A percentile compares a stretch with the other conserved stretches of the same genome.
These are phyloP conservation scores for Sarcocystis neurona DNA, from an alignment of 169 alveolate genomes.

Conservation along the genomic window DNA sequence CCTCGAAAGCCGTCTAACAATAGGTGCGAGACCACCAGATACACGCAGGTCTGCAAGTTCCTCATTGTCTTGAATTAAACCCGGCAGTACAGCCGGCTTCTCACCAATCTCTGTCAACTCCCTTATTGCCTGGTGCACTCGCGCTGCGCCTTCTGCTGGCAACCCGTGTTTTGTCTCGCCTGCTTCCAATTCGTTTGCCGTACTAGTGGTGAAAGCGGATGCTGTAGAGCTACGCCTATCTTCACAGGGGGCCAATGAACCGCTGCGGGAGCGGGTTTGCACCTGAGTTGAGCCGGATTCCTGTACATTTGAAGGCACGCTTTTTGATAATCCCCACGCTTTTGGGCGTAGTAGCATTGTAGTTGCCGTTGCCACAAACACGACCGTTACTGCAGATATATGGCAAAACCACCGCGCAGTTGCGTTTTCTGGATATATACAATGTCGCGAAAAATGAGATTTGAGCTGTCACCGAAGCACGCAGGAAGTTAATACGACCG, in stretches of 20 bases:
- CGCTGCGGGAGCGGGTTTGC: background rate
- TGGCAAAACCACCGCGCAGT: too few species aligned
- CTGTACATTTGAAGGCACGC: background rate
- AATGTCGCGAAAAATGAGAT: too few species aligned
- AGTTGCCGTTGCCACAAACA: background rate
- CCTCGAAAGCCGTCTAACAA: too few species aligned
- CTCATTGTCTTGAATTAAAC: background rate
- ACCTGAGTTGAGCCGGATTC: background rate
- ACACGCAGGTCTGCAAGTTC: background rate
- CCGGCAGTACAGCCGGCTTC: constrained; percentile 11
- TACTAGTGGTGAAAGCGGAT: too few species aligned
- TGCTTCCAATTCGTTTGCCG: too few species aligned
- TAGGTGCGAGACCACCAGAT: too few species aligned
- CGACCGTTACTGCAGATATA: background rate
- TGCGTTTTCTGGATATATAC: too few species aligned
- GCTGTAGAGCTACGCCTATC: background rate
- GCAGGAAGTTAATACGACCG: too few species aligned
- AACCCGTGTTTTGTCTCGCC: background rate
- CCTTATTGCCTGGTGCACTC: constrained; percentile 11
- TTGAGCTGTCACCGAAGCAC: too few species aligned
- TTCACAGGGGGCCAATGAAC: background rate
- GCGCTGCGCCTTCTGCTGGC: background rate
- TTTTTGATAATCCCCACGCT: background rate
- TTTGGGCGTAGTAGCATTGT: background rate
- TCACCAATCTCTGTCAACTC: background rate